Base-by-base conservation (phyloP, 139 green algal species). In the Raphidocelis subcapitata region DNA sequence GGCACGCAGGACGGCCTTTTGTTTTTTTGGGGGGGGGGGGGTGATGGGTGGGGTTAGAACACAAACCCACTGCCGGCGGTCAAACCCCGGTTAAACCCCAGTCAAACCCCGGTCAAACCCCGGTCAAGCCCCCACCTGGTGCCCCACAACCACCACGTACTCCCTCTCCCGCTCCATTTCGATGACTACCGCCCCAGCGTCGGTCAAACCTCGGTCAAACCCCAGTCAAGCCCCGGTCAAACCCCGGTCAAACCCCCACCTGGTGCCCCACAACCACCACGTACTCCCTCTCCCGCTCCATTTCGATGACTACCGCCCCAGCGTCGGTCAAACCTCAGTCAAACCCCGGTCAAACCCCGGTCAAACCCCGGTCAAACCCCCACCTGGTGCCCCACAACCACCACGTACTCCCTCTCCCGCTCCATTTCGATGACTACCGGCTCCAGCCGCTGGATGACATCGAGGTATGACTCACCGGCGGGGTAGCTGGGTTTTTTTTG, bases 371-470 rank as follows among this genome's bases (percentile, higher is more conserved):
- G n/a, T n/a, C n/a, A n/a, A n/a, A n/a, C n/a, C 24, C 60, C 2
- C 66, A 63, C 66, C 67, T 96, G 91, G 79, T 94, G 89, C 5
- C 75, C 88, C 18, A 94, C 87, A 35, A 96, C 85, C 62, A 74
- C 80, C 46, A 94, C 84, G 52, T 84, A 94, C 81, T 96, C 92
- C 26, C 88, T 79, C 75, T 96, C 87, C 0, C 91, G 73, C 84
- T 97, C 93, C 54, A 95, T 89, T 79, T 97, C 92, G n/a, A 93
- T 95, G 56, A 97, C 84, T 14, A 96, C 91, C 3, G 92, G 90
- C 82, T 97, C 92, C 71, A 97, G 76, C 4, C 92, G 81, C 82
- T 95, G 88, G 36, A 98, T 90, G 8, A 98, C 91, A 67, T 98
- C 92, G 75, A 97, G 82, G 87, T 98, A 98, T 3, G 72, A 88